phyloP scores from a whole-genome alignment of 305 asterid species.

The Fraxinus nigra region DNA sequence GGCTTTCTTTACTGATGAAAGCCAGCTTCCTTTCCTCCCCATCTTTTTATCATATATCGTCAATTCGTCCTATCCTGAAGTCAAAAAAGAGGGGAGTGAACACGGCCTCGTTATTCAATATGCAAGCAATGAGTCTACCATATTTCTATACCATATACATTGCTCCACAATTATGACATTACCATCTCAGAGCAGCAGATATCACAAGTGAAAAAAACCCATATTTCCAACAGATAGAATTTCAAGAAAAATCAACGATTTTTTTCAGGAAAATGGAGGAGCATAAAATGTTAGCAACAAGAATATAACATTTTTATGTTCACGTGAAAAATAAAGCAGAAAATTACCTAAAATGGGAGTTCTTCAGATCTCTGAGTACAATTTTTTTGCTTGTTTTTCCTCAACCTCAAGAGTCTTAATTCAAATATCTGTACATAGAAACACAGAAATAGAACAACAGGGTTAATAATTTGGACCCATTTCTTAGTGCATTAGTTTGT shows the following conservation, averaged over 20 bases:
- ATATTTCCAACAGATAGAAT: conserved; percentile 9
- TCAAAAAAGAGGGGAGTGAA: neutral
- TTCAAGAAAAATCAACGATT: neutral
- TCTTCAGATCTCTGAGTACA: neutral
- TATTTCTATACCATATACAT: conserved; percentile 21
- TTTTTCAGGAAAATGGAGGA: neutral
- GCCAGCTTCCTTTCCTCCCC: conserved; percentile 89
- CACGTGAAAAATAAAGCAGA: neutral
- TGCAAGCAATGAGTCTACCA: conserved; percentile 3
- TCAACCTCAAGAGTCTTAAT: neutral
- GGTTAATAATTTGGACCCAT: neutral
- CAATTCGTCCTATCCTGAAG: conserved; percentile 28
- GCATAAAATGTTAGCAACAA: conserved; percentile 4
- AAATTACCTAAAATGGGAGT: conserved; percentile 31
- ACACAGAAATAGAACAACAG: neutral
- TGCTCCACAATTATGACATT: conserved; percentile 11
- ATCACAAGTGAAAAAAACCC: neutral
- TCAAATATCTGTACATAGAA: neutral
- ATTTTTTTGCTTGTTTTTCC: neutral
- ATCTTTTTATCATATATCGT: conserved; percentile 44
- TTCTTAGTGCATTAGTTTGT: neutral
- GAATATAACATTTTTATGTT: neutral
- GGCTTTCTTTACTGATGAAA: conserved; percentile 84
- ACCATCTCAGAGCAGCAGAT: neutral
- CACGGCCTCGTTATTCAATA: neutral